Base-by-base conservation (phyloP, 2,329 filamentous ascomycete species). In the Juglanconis oblonga region DNA sequence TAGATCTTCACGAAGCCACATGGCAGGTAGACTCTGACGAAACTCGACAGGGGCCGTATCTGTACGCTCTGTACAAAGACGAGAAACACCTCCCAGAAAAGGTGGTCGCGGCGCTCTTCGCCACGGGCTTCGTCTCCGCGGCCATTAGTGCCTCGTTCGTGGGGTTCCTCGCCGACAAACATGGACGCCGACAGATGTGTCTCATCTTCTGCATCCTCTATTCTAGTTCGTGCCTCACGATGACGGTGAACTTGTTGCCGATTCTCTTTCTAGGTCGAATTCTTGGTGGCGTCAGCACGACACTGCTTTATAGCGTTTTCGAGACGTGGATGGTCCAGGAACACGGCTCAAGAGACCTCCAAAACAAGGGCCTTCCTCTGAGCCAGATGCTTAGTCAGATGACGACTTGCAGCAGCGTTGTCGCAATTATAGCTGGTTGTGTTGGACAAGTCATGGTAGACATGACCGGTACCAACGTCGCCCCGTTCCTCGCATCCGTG, bases 271-370 rank as follows among this genome's bases (percentile, higher is more conserved):
- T 80, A 3, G 84, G 84, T 14, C 77, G 83, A n/a, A 66, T 81
- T 1, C 74, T 81, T 7, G 83, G 83, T 14, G 84, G 84, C 0
- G 65, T 86, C 17, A 80, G 79, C 61, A 84, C 82, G 9, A 85
- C 81, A 13, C 71, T 87, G 24, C 75, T 87, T 17, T 86, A 81
- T 72, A 83, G 77, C 52, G 81, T 81, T 9, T 86, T 87, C 63
- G 83, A 87, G 64, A 79, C 81, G 50, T 86, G 83, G 83, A 80
- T 87, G 74, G 80, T 86, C 33, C 77, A 81, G 51, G 83, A 87
- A 65, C 86, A 79, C 63, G 77, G 82, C 61, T 69, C 73, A 31
- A 72, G 76, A 47, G 75, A 75, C n/a, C 66, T 84, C 6, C 73
- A 76, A 44, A 71, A 77, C n/a, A 70, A 70, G 7, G 73, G 74